A percentile compares a stretch with the other conserved stretches of the same genome.
Conservation (phyloP, 148 eudicot genomes). For the Cornus controversa region DNA sequence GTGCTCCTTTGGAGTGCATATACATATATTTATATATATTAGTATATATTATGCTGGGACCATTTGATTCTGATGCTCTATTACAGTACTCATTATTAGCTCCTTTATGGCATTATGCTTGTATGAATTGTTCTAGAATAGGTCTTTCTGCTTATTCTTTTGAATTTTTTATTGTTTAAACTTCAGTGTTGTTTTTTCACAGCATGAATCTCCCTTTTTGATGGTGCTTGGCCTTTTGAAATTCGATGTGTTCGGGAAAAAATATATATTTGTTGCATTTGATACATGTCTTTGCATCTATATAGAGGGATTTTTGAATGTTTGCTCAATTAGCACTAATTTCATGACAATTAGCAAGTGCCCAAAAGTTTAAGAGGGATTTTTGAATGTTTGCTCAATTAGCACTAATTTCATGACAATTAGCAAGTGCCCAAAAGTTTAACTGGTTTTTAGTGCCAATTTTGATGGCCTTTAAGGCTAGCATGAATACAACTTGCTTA, state of each 20-base stretch:
- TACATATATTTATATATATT: not conserved
- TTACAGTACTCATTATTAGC: not conserved
- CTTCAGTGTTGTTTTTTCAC: slow-evolving; percentile 29
- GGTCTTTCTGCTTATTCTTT: slow-evolving; percentile 10
- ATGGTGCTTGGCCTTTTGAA: slow-evolving; percentile 19
- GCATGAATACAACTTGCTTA: not conserved
- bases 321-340: not conserved
- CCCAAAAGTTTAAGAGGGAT: not conserved
- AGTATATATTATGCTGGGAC: slow-evolving; percentile 18
- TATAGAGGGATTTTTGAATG: not conserved
- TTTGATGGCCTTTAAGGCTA: not conserved
- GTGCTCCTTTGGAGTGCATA: not conserved
- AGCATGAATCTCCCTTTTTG: slow-evolving; percentile 21
- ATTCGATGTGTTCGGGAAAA: not conserved
- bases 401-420: not conserved
- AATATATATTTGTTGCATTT: not conserved
- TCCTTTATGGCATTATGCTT: slow-evolving; percentile 15
- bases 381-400: not conserved
- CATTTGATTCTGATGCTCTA: slow-evolving; percentile 55
- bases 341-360: not conserved
- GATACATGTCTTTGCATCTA: not conserved
- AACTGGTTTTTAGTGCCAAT: not conserved
- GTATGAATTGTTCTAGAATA: slow-evolving; percentile 12
- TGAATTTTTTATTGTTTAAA: slow-evolving; percentile 11
- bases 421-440: not conserved